These are phyloP conservation scores for Yamadazyma phyllophila DNA, from an alignment of 805 yeast species.

Conservation along the genomic window DNA sequence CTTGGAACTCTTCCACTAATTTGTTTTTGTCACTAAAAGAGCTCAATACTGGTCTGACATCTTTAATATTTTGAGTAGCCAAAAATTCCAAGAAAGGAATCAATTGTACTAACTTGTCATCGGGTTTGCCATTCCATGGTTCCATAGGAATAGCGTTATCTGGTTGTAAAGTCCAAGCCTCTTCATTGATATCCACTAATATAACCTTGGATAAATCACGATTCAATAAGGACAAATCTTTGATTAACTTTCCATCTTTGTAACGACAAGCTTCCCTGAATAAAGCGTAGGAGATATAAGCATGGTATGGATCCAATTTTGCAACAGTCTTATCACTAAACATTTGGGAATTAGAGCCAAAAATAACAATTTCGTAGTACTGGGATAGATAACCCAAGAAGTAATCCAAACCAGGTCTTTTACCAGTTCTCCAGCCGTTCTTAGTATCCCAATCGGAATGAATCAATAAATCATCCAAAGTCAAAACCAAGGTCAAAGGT, in stretches of 20 bases:
- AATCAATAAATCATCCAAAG: conserved; percentile 84
- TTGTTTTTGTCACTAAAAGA: conserved; percentile 66
- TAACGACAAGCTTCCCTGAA: conserved; percentile 89
- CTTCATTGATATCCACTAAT: conserved; percentile 74
- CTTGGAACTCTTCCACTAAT: conserved; percentile 75
- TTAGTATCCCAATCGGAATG: conserved; percentile 91
- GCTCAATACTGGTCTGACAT: conserved; percentile 83
- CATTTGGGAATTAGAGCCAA: conserved; percentile 81
- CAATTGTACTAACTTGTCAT: conserved; percentile 73
- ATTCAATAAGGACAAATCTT: conserved; percentile 86
- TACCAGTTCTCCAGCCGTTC: conserved; percentile 97
- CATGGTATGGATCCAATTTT: conserved; percentile 91
- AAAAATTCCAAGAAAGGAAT: conserved; percentile 93
- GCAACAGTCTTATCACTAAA: conserved; percentile 80
- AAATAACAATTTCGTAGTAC: conserved; percentile 92
- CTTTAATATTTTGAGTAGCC: conserved; percentile 82
- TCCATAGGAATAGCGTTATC: conserved; percentile 87
- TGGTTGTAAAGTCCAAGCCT: conserved; percentile 77
- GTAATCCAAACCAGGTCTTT: conserved; percentile 98
- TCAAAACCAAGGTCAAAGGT: conserved; percentile 85
- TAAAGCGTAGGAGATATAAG: conserved; percentile 80
- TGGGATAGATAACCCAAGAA: conserved; percentile 92
- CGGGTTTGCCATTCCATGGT: conserved; percentile 84
- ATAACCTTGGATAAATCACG: conserved; percentile 84
- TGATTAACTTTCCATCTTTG: conserved; percentile 83